phyloP scores from a whole-genome alignment of 257 asterid species.

The Anisodus tanguticus region DNA sequence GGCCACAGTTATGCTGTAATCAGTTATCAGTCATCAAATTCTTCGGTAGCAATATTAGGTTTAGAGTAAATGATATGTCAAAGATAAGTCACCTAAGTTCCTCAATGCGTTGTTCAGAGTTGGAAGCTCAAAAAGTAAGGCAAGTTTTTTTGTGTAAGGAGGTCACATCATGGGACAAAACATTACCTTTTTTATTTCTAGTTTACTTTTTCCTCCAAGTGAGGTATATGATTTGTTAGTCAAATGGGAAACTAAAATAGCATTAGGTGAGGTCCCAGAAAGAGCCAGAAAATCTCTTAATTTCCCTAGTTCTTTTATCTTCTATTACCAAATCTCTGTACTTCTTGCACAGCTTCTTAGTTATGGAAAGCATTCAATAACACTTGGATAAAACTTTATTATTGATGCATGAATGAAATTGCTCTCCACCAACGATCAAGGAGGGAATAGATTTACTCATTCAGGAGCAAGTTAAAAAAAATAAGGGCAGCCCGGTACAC shows the following conservation, averaged over 20 bases:
- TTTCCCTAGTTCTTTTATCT: background rate
- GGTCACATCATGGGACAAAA: background rate
- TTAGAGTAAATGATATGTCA: background rate
- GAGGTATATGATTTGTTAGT: background rate
- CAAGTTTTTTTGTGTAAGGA: background rate
- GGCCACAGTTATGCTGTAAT: background rate
- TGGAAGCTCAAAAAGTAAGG: background rate
- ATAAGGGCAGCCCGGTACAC: too few species aligned
- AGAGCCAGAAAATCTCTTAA: background rate
- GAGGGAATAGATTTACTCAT: background rate
- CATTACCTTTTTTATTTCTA: background rate
- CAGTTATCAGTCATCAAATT: conserved; percentile 4
- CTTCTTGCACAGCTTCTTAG: background rate
- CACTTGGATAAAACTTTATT: background rate
- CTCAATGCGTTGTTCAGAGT: background rate
- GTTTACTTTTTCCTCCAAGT: background rate
- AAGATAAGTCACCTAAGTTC: background rate
- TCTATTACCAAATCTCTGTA: background rate
- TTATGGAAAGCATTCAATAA: conserved; percentile 16
- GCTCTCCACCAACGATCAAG: background rate
- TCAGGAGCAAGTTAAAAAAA: background rate
- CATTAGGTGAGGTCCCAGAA: background rate
- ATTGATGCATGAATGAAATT: background rate
- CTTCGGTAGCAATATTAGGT: conserved; percentile 7
- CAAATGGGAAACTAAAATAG: background rate